phyloP scores from a whole-genome alignment of 2,329 filamentous ascomycete species.

The Fusarium guadeloupense region DNA sequence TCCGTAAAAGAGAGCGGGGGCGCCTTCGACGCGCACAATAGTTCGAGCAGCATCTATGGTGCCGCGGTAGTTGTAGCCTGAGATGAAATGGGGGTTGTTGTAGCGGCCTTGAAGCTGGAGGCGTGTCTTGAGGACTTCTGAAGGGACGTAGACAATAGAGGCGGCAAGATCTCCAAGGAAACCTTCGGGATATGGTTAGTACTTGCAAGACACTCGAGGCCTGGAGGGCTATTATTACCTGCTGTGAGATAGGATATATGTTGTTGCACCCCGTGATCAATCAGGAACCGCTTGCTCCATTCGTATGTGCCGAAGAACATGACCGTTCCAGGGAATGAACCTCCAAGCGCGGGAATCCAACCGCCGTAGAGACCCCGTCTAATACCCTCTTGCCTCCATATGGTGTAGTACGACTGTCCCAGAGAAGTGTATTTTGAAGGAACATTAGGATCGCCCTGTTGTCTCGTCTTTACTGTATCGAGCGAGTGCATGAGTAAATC shows the following conservation, averaged over 20 bases:
- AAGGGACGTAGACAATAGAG: constrained; percentile 93
- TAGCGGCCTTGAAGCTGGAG: constrained; percentile 93
- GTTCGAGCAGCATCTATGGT: constrained; percentile 86
- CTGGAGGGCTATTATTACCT: constrained; percentile 61
- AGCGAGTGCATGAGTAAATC: constrained; percentile 99
- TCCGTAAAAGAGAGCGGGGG: constrained; percentile 90
- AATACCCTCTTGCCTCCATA: constrained; percentile 91
- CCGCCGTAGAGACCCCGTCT: constrained; percentile 88
- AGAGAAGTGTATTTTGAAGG: constrained; percentile 93
- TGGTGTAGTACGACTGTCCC: constrained; percentile 89
- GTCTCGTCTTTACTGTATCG: constrained; percentile 97
- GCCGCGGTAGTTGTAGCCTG: constrained; percentile 94
- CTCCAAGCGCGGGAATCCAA: constrained; percentile 89
- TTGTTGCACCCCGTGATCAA: constrained; percentile 84
- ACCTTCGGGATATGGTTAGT: constrained; percentile 59
- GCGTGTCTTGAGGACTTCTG: constrained; percentile 97
- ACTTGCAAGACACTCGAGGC: background rate
- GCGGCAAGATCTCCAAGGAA: constrained; percentile 92
- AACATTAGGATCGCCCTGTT: constrained; percentile 93
- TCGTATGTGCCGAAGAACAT: constrained; percentile 98
- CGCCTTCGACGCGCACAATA: constrained; percentile 83
- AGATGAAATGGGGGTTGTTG: constrained; percentile 93
- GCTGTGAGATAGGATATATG: constrained; percentile 86
- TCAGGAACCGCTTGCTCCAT: constrained; percentile 88
- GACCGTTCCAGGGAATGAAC: constrained; percentile 92